Evolutionary conservation across 306 rosid genomes (phyloP).

Genomic region (Begonia peltatifolia): DNA sequence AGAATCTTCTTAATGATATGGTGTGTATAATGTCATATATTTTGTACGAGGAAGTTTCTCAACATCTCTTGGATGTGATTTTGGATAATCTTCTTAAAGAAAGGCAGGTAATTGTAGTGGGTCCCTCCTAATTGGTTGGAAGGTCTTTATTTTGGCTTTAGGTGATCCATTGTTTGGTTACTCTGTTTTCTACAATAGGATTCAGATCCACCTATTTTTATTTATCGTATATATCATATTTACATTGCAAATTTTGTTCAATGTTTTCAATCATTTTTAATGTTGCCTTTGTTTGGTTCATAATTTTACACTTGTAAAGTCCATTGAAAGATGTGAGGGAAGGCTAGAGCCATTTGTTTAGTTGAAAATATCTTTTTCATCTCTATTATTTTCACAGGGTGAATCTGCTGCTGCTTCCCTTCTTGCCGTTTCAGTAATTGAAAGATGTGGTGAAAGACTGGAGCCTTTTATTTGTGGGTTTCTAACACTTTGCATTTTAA

Average conservation of each 20-base stretch:
- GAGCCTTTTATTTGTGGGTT: constrained; percentile 53
- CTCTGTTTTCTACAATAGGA: too few relatives aligned
- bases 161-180: background rate
- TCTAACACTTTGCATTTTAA: constrained; percentile 58
- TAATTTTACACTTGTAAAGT: too few relatives aligned
- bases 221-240: too few relatives aligned
- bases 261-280: too few relatives aligned
- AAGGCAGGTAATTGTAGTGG: constrained; percentile 27
- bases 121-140: background rate
- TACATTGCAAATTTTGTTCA: too few relatives aligned
- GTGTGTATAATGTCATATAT: constrained; percentile 46
- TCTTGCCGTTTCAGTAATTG: constrained; percentile 56
- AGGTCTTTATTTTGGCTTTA: background rate
- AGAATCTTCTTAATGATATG: constrained; percentile 42
- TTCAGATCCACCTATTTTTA: too few relatives aligned
- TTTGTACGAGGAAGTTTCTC: constrained; percentile 55
- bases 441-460: constrained; percentile 46
- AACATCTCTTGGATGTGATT: constrained; percentile 54
- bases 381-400: constrained; percentile 31
- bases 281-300: too few relatives aligned
- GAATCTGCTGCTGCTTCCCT: constrained; percentile 48
- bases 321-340: too few relatives aligned
- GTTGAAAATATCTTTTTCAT: constrained; percentile 1
- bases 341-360: too few relatives aligned
- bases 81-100: constrained; percentile 57